phyloP scores from a whole-genome alignment of 2,329 filamentous ascomycete species.

The Stagonosporopsis cucurbitacearum region DNA sequence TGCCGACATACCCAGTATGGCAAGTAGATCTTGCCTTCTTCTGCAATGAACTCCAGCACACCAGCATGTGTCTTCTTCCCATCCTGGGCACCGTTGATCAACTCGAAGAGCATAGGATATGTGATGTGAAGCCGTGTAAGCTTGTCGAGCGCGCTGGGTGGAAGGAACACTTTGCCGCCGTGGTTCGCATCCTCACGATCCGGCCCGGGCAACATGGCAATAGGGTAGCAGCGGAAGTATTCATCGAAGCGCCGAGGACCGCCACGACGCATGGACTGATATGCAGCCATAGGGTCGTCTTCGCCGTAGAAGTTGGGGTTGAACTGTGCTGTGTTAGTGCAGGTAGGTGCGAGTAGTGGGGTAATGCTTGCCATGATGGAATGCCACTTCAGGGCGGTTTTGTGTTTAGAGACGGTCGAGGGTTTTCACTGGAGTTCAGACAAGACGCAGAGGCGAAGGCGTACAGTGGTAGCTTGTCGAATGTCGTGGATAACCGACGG shows the following conservation, averaged over 20 bases:
- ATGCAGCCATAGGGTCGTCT: constrained; percentile 61
- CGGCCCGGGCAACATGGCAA: constrained; percentile 90
- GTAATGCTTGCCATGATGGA: constrained; percentile 42
- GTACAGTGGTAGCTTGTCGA: constrained; percentile 12
- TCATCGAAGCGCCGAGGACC: constrained; percentile 86
- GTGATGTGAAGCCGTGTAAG: constrained; percentile 94
- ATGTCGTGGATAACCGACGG: constrained; percentile 12
- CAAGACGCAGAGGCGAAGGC: neutral
- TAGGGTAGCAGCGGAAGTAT: constrained; percentile 96
- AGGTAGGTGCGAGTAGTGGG: constrained; percentile 25
- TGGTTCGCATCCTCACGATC: constrained; percentile 92
- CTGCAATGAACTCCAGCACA: constrained; percentile 95
- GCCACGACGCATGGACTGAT: constrained; percentile 60
- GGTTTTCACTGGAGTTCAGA: neutral
- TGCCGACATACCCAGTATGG: constrained; percentile 78
- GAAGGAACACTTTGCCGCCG: constrained; percentile 96
- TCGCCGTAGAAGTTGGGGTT: constrained; percentile 59
- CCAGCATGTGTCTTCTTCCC: constrained; percentile 87
- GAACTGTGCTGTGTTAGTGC: constrained; percentile 42
- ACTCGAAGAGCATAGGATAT: constrained; percentile 96
- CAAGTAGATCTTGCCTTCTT: constrained; percentile 94
- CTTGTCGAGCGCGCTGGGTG: constrained; percentile 95
- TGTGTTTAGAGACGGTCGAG: neutral
- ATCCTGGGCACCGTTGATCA: constrained; percentile 91
- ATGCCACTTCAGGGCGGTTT: neutral